Percentiles rank a stretch among this genome's conserved stretches.
These are phyloP conservation scores for Takashimella tepidaria DNA, from an alignment of 1,284 basidiomycete species.

Conservation along the genomic window DNA sequence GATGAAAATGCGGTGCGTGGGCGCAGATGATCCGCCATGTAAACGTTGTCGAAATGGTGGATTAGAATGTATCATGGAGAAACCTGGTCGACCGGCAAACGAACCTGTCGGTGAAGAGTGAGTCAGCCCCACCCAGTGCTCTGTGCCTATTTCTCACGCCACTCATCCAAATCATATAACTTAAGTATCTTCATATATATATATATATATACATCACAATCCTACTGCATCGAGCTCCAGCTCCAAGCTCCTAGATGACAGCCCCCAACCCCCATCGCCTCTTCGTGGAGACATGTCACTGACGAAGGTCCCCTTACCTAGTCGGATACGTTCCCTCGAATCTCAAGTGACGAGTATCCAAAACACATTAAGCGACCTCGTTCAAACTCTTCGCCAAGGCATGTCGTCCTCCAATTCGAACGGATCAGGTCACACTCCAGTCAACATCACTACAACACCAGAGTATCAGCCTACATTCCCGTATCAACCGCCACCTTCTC, in stretches of 20 bases:
- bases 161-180: no score
- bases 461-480: slow-evolving; percentile 12
- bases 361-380: slow-evolving; percentile 69
- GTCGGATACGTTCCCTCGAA: slow-evolving; percentile 82
- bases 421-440: slow-evolving; percentile 24
- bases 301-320: slow-evolving; percentile 37
- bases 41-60: slow-evolving; percentile 79
- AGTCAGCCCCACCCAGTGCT: slow-evolving; percentile 37
- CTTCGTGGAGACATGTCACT: not conserved
- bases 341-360: slow-evolving; percentile 76
- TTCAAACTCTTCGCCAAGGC: slow-evolving; percentile 49
- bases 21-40: slow-evolving; percentile 90
- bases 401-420: slow-evolving; percentile 24
- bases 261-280: not conserved
- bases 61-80: slow-evolving; percentile 84
- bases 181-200: no score
- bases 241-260: no score
- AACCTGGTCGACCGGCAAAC: slow-evolving; percentile 64
- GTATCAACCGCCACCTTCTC: not conserved
- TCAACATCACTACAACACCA: slow-evolving; percentile 13
- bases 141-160: not conserved
- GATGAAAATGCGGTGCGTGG: slow-evolving; percentile 57
- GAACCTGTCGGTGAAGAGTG: slow-evolving; percentile 64
- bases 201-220: no score
- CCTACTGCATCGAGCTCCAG: no score